These are phyloP conservation scores for Rubus idaeus DNA, from an alignment of 306 rosid genomes.

Conservation along the genomic window DNA sequence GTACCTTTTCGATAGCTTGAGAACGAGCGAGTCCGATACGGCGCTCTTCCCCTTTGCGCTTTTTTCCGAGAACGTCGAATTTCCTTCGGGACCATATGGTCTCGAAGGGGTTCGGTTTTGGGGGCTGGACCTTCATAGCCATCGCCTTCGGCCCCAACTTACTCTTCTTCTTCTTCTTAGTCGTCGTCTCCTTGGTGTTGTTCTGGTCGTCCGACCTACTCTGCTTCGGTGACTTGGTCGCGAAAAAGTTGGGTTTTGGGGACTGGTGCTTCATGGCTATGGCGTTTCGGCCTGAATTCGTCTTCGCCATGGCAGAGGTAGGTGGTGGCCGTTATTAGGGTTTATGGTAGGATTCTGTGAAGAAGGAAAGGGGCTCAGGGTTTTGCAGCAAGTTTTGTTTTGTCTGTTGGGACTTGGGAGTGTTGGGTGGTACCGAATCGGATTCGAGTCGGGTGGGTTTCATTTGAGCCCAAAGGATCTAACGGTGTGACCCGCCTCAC, in stretches of 20 bases:
- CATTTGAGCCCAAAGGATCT: too few species aligned
- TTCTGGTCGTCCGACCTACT: neutral
- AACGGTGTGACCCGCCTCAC: too few species aligned
- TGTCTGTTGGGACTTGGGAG: neutral
- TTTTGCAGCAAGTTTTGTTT: conserved; percentile 8
- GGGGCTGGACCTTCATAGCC: conserved; percentile 66
- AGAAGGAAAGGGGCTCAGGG: conserved; percentile 21
- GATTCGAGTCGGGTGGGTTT: neutral
- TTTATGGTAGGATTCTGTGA: conserved; percentile 17
- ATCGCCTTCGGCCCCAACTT: conserved; percentile 50
- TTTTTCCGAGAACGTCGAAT: conserved; percentile 76
- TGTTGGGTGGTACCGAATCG: neutral
- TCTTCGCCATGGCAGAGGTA: conserved; percentile 33
- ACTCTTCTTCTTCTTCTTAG: conserved; percentile 43
- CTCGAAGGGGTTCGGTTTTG: conserved; percentile 69
- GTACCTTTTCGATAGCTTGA: conserved; percentile 58
- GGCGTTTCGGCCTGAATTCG: conserved; percentile 43
- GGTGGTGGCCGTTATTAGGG: conserved; percentile 15
- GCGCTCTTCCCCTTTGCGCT: conserved; percentile 79
- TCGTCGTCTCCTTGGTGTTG: neutral
- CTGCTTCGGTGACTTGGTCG: conserved; percentile 25
- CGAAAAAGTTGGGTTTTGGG: conserved; percentile 55
- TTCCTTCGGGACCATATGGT: conserved; percentile 75
- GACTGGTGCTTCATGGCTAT: conserved; percentile 64
- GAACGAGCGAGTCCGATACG: conserved; percentile 82